Evolutionary conservation across 345 rosid species (phyloP), one percentile per base, ranked within the genome.

Genomic region (Aquilaria malaccensis): DNA sequence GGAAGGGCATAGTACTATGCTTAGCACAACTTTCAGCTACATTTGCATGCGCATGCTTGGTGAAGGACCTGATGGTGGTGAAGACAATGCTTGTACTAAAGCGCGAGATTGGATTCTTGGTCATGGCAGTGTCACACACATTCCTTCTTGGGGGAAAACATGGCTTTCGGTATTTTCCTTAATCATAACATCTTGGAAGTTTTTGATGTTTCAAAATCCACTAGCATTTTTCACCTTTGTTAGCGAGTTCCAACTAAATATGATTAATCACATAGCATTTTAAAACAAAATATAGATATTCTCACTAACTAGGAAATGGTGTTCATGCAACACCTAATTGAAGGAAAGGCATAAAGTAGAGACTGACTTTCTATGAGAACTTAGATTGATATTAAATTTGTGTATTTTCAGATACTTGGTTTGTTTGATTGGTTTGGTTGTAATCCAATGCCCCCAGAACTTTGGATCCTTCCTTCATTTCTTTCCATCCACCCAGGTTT

Each of bases 371-470:
- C 22, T 22, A 22, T 22, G 22, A 22, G 22, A 22, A 22, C 22
- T 22, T 22, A 22, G 22, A 22, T 22, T 22, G 22, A 22, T 22
- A 22, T 22, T 22, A 15, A 2, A 10, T 3, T 46, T 50, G 37
- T 51, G 7, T 32, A 30, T 2, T 41, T 55, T 50, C 22, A 74
- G 77, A 66, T 74, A 7, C 60, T 52, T 11, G 86, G 86, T 56
- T 68, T 70, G 12, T 82, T 53, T 70, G 84, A 82, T 37, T 83
- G 86, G 86, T 67, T 72, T n/a, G 89, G 89, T 49, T 53, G 74
- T 68, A 77, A 83, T 68, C 89, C 89, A 12, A 81, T 83, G 84
- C 89, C 89, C 57, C 89, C 89, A 0, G 86, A 83, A 71, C 81
- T 83, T 68, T 83, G 85, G 86, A 74, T 78, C 59, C 70, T 83